phyloP scores from a whole-genome alignment of 2,329 filamentous ascomycete species.

The Calonectria honghensis region DNA sequence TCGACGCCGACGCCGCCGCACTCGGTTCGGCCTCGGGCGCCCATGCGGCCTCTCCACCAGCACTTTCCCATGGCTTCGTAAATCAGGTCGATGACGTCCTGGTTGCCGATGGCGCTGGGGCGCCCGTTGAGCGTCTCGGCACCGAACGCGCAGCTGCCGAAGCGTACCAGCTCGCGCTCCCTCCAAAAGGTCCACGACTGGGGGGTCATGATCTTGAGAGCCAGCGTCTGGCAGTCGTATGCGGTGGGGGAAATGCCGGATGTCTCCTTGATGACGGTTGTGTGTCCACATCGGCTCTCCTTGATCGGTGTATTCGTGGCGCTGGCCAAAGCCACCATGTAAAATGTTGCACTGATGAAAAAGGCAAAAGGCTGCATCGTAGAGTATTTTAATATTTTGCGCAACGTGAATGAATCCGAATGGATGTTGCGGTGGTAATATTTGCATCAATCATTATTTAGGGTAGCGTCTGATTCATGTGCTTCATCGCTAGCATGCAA shows the following conservation, averaged over 20 bases:
- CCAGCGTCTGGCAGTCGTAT: not conserved
- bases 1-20: not conserved
- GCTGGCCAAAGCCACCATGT: not conserved
- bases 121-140: not conserved
- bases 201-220: not conserved
- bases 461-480: not conserved
- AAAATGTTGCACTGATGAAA: not conserved
- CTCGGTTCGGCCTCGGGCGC: not conserved
- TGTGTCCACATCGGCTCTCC: not conserved
- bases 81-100: constrained; percentile 2
- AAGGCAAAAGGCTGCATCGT: not conserved
- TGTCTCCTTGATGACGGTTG: not conserved
- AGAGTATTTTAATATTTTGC: not conserved
- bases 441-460: not conserved
- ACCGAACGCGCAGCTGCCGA: not conserved
- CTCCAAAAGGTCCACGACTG: not conserved
- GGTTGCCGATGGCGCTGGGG: constrained; percentile 1
- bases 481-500: not conserved
- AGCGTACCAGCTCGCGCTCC: not conserved
- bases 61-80: not conserved
- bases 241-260: not conserved
- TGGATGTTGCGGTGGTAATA: not conserved
- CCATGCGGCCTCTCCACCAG: not conserved
- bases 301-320: not conserved
- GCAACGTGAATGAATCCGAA: not conserved